phyloP scores from a whole-genome alignment of 495 filamentous ascomycete genomes.

The Penicillium odoratum region DNA sequence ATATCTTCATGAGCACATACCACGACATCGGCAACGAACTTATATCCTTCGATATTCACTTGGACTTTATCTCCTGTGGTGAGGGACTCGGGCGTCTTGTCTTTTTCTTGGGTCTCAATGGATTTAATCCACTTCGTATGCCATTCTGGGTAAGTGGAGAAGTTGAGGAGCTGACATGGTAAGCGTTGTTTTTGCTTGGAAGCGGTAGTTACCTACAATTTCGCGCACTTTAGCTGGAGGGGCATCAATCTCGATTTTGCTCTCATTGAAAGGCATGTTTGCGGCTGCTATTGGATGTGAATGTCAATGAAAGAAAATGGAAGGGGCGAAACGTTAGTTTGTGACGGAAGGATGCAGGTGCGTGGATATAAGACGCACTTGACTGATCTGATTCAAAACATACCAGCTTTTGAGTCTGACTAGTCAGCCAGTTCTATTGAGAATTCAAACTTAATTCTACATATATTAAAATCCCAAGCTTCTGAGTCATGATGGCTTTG shows the following conservation, averaged over 20 bases:
- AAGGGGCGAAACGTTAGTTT: background rate
- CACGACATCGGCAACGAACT: slow-evolving; percentile 29
- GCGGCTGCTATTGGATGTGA: background rate
- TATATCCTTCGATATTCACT: slow-evolving; percentile 26
- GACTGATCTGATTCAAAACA: background rate
- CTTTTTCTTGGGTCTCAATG: slow-evolving; percentile 17
- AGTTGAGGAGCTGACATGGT: slow-evolving; percentile 25
- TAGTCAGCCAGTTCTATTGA: too few relatives aligned
- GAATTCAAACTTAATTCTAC: too few relatives aligned
- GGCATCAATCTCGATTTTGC: slow-evolving; percentile 30
- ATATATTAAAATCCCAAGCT: too few relatives aligned
- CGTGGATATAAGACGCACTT: background rate
- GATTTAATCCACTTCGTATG: slow-evolving; percentile 29
- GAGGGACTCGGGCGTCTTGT: slow-evolving; percentile 18
- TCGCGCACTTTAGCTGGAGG: slow-evolving; percentile 32
- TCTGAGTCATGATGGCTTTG: too few relatives aligned
- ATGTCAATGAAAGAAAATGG: background rate
- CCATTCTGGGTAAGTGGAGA: slow-evolving; percentile 28
- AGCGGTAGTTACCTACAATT: slow-evolving; percentile 17
- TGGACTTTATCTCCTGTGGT: slow-evolving; percentile 23
- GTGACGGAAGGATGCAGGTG: background rate
- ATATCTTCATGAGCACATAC: slow-evolving; percentile 11
- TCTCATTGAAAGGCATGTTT: slow-evolving; percentile 20
- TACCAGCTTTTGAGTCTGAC: too few relatives aligned
- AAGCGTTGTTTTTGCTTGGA: background rate